Base-by-base conservation (phyloP, 768 basidiomycete genomes). In the Rhodosporidiobolus sp. region DNA sequence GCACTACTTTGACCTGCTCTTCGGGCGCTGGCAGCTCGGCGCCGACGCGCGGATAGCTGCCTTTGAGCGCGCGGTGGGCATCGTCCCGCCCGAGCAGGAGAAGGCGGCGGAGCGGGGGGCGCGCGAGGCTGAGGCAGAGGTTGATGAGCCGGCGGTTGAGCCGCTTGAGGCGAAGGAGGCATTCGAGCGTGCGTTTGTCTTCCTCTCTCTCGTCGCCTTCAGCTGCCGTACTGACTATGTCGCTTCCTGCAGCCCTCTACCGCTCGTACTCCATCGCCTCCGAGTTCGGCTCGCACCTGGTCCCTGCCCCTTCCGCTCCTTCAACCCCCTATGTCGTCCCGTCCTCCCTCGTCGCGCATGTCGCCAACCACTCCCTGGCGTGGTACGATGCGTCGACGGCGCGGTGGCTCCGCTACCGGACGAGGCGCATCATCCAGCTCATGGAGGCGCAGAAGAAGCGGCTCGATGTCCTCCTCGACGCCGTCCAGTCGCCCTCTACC, bases 1-100 rank as follows among this genome's bases (percentile, higher is more conserved):
- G 19, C 70, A 72, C 65, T 75, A 75, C 61, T 75, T 75, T 28
- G 61, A 75, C 48, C 49, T 65, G 19, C 65, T 75, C 30, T 66
- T 65, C 46, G 19, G 24, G 22, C 70, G 74, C 6, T 72, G 70
- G 70, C 49, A 45, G 7, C 22, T 26, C 22, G 52, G 52, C 19
- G n/a, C 67, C 10, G 50, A 63, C 3, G n/a, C 22, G 35, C 59
- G 58, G 16, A 22, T 72, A 1, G 20, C 34, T 19, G 55, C 46
- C 52, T 11, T 69, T 22, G 70, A 72, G 50, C 17, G n/a, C 34
- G 59, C 62, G 2, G 52, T 67, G 3, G 73, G 68, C 11, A 50
- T 65, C 32, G 55, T 34, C 12, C 17, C 11, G n/a, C 19, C 26
- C 48, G 24, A 19, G n/a, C 53, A 46, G 38, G 58, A 22, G 58